These are phyloP conservation scores for Trichoderma koningii DNA, from an alignment of 2,329 filamentous ascomycete genomes.

Conservation along the genomic window DNA sequence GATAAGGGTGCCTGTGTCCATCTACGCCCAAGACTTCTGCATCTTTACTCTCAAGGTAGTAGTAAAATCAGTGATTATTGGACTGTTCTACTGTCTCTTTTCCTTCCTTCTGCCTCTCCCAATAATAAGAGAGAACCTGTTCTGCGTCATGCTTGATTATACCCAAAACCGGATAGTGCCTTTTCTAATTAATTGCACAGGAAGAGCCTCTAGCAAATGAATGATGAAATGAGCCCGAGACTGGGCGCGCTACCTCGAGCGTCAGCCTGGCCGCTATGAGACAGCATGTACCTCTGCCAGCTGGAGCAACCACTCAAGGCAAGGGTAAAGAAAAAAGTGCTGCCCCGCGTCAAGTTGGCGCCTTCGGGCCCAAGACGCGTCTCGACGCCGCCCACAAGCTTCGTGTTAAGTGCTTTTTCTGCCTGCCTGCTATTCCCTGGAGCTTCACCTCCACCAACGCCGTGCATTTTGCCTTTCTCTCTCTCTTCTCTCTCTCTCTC, in stretches of 20 bases:
- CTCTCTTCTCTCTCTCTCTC: background rate
- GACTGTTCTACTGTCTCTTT: background rate
- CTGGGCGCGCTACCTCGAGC: background rate
- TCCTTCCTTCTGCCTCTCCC: background rate
- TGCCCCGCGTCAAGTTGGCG: constrained; percentile 39
- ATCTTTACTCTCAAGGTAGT: too few species aligned
- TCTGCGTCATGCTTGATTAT: background rate
- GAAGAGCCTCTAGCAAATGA: background rate
- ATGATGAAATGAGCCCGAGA: background rate
- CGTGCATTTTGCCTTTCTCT: constrained; percentile 5
- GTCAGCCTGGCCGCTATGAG: background rate
- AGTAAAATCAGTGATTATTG: too few species aligned
- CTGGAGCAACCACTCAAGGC: background rate
- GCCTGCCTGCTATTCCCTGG: constrained; percentile 18
- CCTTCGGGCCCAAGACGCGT: constrained; percentile 30
- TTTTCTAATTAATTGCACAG: background rate
- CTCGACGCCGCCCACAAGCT: constrained; percentile 21
- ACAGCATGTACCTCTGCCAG: background rate
- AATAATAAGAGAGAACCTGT: background rate
- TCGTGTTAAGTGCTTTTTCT: constrained; percentile 30
- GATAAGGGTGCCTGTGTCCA: background rate
- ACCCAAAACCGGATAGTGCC: background rate
- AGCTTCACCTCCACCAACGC: constrained; percentile 22
- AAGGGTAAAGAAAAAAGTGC: constrained; percentile 5
- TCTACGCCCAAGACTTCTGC: background rate